phyloP scores from a whole-genome alignment of 2,329 filamentous ascomycete species.

The Fusarium irregulare region DNA sequence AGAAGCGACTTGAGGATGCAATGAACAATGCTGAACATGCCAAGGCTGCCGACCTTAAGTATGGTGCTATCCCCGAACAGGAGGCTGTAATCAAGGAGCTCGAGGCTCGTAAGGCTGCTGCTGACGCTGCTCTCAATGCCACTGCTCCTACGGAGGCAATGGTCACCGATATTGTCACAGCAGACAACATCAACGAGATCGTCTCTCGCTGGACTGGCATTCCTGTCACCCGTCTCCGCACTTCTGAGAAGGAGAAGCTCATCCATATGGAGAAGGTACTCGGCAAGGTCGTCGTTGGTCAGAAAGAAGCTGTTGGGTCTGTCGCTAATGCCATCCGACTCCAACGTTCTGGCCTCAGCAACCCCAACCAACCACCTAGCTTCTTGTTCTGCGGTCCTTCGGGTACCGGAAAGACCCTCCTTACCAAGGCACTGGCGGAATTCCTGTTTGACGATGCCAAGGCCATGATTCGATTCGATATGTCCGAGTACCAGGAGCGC shows the following conservation, averaged over 20 bases:
- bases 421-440: conserved; percentile 96
- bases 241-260: conserved; percentile 98
- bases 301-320: conserved; percentile 90
- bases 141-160: conserved; percentile 71
- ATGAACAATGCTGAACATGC: conserved; percentile 85
- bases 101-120: conserved; percentile 81
- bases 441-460: conserved; percentile 98
- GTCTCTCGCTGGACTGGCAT: conserved; percentile 98
- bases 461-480: conserved; percentile 98
- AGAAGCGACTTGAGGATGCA: conserved; percentile 94
- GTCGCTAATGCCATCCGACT: conserved; percentile 97
- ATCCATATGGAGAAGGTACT: conserved; percentile 94
- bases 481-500: conserved; percentile 99
- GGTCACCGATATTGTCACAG: conserved; percentile 92
- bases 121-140: conserved; percentile 76
- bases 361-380: conserved; percentile 95
- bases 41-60: conserved; percentile 92
- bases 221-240: conserved; percentile 91
- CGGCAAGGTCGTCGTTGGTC: conserved; percentile 86
- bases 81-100: conserved; percentile 82
- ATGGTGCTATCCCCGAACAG: conserved; percentile 96
- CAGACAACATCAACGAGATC: conserved; percentile 99
- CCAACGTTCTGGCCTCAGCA: conserved; percentile 91
- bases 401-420: conserved; percentile 95
- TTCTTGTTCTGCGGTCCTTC: conserved; percentile 99